These are phyloP conservation scores for Vigna unguiculata DNA, from an alignment of 306 rosid genomes.

Conservation along the genomic window DNA sequence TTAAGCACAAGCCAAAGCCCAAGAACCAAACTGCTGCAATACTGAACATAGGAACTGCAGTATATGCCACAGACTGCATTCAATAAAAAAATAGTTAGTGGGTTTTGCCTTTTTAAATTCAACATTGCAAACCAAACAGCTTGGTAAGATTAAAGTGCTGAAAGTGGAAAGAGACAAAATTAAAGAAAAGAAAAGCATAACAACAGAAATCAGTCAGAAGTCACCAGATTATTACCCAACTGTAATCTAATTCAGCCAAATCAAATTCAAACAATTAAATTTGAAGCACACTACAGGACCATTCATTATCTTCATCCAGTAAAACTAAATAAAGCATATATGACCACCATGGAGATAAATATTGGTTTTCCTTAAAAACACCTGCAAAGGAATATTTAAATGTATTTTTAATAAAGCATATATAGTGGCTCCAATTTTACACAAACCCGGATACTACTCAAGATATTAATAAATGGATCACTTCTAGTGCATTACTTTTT, in stretches of 20 bases:
- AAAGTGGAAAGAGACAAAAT: background rate
- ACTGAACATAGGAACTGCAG: conserved; percentile 67
- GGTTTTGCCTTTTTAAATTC: background rate
- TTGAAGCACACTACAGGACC: conserved; percentile 7
- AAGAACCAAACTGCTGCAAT: conserved; percentile 72
- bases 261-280: conserved; percentile 6
- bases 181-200: background rate
- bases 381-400: conserved; percentile 7
- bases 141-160: background rate
- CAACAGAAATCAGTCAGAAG: background rate
- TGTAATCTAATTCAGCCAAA: background rate
- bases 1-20: conserved; percentile 57
- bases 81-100: conserved; percentile 34
- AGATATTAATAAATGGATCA: background rate
- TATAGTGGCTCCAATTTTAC: conserved; percentile 12
- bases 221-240: conserved; percentile 11
- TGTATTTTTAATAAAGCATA: background rate
- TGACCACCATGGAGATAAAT: background rate
- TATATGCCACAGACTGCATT: conserved; percentile 74
- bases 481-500: background rate
- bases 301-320: background rate
- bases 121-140: conserved; percentile 12
- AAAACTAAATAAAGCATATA: conserved; percentile 11
- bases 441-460: conserved; percentile 18
- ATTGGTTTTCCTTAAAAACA: background rate